Percentiles rank a stretch among this genome's conserved stretches.
These are phyloP conservation scores for Pyrenochaeta sp. DNA, from an alignment of 2,329 filamentous ascomycete species.

Conservation along the genomic window DNA sequence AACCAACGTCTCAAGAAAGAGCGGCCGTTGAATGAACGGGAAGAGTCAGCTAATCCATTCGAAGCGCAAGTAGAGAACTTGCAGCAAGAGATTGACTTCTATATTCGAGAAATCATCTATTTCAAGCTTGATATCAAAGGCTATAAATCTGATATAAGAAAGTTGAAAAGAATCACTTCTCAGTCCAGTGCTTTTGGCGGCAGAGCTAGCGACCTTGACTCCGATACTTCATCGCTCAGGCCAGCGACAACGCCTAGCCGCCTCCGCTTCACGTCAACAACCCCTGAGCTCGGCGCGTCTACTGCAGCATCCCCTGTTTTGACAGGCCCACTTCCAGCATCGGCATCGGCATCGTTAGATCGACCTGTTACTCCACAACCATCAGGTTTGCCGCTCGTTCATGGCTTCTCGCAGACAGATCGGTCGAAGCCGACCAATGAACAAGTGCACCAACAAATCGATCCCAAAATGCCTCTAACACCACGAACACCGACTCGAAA, in stretches of 20 bases:
- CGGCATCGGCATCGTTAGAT: constrained; percentile 11
- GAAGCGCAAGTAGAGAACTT: constrained; percentile 39
- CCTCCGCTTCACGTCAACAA: constrained; percentile 22
- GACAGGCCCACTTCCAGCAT: constrained; percentile 17
- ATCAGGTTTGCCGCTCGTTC: constrained; percentile 8
- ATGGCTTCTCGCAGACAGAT: constrained; percentile 13
- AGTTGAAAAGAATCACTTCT: constrained; percentile 38
- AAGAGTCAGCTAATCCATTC: constrained; percentile 6
- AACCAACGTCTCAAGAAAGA: constrained; percentile 42
- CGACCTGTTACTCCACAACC: constrained; percentile 24
- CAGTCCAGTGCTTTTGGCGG: constrained; percentile 33
- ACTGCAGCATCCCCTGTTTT: constrained; percentile 27
- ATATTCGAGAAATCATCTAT: constrained; percentile 58
- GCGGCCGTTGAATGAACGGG: constrained; percentile 12
- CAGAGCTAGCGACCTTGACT: constrained; percentile 35
- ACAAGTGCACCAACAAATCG: constrained; percentile 10
- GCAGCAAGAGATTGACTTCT: constrained; percentile 52
- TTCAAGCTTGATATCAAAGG: constrained; percentile 60
- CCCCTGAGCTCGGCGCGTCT: constrained; percentile 29
- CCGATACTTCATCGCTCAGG: constrained; percentile 36
- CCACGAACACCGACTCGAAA: constrained; percentile 28
- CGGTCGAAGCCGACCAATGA: constrained; percentile 9
- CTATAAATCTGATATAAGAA: constrained; percentile 54
- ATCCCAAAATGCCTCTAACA: constrained; percentile 17
- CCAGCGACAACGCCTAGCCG: constrained; percentile 35